Evolutionary conservation across 2,329 filamentous ascomycete species (phyloP), one percentile per base, ranked within the genome.

Genomic region (Stagonosporopsis chrysanthemi): DNA sequence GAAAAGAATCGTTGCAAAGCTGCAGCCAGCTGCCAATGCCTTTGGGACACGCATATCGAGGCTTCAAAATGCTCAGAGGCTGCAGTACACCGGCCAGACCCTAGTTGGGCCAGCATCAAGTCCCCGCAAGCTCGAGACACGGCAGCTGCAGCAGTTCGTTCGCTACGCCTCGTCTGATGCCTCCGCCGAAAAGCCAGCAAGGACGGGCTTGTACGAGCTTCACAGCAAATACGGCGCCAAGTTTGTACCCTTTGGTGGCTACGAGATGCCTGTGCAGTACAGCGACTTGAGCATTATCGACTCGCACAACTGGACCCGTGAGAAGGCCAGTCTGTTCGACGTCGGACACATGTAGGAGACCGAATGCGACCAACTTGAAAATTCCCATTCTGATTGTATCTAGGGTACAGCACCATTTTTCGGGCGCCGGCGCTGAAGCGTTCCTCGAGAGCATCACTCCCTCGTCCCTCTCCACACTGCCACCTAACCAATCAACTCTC

Each of bases 231-330:
- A 91, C 73, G 91, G 91, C 66, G 95, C 85, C 65, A 97, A 96
- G 80, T 95, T 98, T 87, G 94, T 97, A 46, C 91, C 92, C n/a
- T 99, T 97, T 78, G 94, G 91, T 62, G 92, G 92, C 65, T 97
- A 89, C 80, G 83, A 86, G 67, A 97, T 99, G 92, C 95, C 95
- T 7, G 88, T 99, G 41, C 90, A 95, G 77, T 99, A 98, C 81
- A 79, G 83, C 31, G 85, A 88, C 64, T 83, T 90, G 64, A 88
- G 89, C 66, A 89, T 97, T 62, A 84, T 86, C 65, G 90, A 92
- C 60, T 96, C 92, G 49, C 95, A 98, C 81, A 84, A 88, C 69
- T 97, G 94, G 84, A 98, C 95, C 15, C 88, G 95, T 52, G 84
- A 87, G 68, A 90, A 93, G 77, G 90, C 91, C 56, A 97, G 92